phyloP scores from a whole-genome alignment of 495 filamentous ascomycete genomes.

The Penicillium pancosmium region DNA sequence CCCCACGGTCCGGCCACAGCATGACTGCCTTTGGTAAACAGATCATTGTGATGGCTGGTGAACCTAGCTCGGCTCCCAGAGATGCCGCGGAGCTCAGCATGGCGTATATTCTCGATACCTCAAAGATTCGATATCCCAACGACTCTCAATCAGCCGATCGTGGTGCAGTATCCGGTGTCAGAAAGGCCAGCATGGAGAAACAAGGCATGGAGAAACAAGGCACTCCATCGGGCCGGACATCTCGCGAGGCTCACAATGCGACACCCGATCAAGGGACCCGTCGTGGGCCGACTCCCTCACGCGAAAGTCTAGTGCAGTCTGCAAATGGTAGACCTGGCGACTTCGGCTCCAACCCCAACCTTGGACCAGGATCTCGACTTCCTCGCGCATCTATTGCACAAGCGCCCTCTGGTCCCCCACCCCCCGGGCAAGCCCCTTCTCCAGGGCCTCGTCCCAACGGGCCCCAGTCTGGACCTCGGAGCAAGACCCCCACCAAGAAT shows the following conservation, averaged over 20 bases:
- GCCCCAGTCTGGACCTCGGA: conserved; percentile 46
- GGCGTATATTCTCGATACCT: conserved; percentile 89
- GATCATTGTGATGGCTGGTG: conserved; percentile 88
- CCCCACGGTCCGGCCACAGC: conserved; percentile 90
- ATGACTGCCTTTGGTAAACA: conserved; percentile 95
- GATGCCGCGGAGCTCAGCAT: conserved; percentile 83
- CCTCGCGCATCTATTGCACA: conserved; percentile 71
- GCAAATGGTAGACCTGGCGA: conserved; percentile 34
- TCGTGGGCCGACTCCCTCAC: conserved; percentile 51
- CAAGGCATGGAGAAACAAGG: conserved; percentile 39
- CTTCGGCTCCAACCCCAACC: conserved; percentile 32
- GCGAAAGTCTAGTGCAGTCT: conserved; percentile 53
- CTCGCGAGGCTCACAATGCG: conserved; percentile 65
- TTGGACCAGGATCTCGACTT: conserved; percentile 61
- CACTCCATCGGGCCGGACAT: conserved; percentile 45
- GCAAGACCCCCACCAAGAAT: conserved; percentile 62
- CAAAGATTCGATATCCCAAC: conserved; percentile 92
- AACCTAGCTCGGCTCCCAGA: conserved; percentile 83
- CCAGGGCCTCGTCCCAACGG: conserved; percentile 65
- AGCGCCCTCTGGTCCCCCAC: conserved; percentile 80
- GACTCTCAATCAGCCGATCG: conserved; percentile 60
- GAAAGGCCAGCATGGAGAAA: conserved; percentile 47
- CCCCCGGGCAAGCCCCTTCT: conserved; percentile 81
- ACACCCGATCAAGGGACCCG: conserved; percentile 53
- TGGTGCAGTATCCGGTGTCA: conserved; percentile 27